Base-by-base conservation (phyloP, 352 stramenopile species). In the Globisporangium heterothallicum region DNA sequence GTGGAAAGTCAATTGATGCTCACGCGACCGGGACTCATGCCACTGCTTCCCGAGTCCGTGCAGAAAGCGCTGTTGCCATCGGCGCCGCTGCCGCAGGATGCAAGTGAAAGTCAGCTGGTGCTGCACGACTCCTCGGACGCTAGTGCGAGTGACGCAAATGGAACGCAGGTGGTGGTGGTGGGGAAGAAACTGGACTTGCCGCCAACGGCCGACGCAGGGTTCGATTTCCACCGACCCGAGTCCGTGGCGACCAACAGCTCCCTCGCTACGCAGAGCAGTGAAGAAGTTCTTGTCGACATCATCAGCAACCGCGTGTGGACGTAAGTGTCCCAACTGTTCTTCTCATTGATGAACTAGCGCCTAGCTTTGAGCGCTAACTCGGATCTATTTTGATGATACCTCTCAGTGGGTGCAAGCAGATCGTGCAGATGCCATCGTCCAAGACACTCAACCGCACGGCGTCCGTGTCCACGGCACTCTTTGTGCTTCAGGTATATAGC, bases 1-100 rank as follows among this genome's bases (percentile, higher is more conserved):
- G 63, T 72, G 2, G 76, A 88, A 43, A 73, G 64, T 13, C 83
- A 93, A 56, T 54, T 80, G 16, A 70, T 88, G 68, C 66, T 93
- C 61, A 87, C 76, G 14, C 81, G 76, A 12, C 80, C 80, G 2
- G 83, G 83, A 18, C 63, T 93, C 26, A 48, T 90, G 32, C 61
- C 74, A 26, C 61, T 91, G 18, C 57, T 92, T n/a, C 82, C 79
- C 1, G 47, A 63, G 14, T 63, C 68, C 1, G 49, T 92, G 9
- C 81, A 89, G 57, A 76, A 72, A 25, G 59, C 66, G 16, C 65
- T 92, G 34, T 51, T 90, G 22, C 78, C 74, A 2, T 53, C 61
- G 6, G 38, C 29, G 16, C 35, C 60, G 13, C 30, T 48, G 36
- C 44, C 52, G 27, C 53, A 61, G 19, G 63, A 56, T 44, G 47